Conservation (phyloP, 495 filamentous ascomycete genomes). For the Letharia columbiana region DNA sequence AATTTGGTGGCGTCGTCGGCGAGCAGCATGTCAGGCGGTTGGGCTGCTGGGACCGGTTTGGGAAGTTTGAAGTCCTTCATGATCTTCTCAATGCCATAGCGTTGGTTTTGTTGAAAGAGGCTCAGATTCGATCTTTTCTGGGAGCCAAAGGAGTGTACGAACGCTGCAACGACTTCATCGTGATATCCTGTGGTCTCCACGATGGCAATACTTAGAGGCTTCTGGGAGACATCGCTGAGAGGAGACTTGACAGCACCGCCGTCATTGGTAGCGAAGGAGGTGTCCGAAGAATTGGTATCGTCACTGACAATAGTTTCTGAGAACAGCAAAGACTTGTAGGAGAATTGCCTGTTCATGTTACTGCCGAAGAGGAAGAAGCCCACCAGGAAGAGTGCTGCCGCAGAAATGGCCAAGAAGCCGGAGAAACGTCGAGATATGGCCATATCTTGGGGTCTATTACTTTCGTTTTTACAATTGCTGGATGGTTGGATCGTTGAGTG, state of each 20-base stretch:
- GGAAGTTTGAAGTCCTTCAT: slow-evolving; percentile 22
- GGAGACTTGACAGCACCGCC: background rate
- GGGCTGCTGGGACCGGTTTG: slow-evolving; percentile 7
- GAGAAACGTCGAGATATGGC: background rate
- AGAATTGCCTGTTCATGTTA: background rate
- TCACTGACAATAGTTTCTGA: background rate
- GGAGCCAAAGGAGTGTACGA: slow-evolving; percentile 26
- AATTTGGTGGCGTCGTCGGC: background rate
- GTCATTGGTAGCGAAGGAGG: background rate
- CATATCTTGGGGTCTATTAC: background rate
- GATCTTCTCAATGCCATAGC: slow-evolving; percentile 25
- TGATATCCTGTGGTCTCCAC: slow-evolving; percentile 26
- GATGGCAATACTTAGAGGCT: slow-evolving; percentile 10
- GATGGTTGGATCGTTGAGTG: background rate
- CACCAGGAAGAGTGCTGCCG: background rate
- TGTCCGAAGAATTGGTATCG: background rate
- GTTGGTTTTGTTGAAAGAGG: slow-evolving; percentile 22
- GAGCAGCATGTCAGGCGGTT: slow-evolving; percentile 14
- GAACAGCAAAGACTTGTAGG: slow-evolving; percentile 4
- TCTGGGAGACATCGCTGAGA: background rate
- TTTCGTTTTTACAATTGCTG: background rate
- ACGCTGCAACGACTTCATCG: slow-evolving; percentile 28
- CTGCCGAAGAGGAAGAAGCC: slow-evolving; percentile 5
- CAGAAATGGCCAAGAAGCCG: background rate
- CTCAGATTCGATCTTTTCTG: slow-evolving; percentile 19